Percentiles rank a stretch among this genome's conserved stretches.
Evolutionary conservation across 345 rosid species (phyloP).

Genomic region (Acer yangbiense): DNA sequence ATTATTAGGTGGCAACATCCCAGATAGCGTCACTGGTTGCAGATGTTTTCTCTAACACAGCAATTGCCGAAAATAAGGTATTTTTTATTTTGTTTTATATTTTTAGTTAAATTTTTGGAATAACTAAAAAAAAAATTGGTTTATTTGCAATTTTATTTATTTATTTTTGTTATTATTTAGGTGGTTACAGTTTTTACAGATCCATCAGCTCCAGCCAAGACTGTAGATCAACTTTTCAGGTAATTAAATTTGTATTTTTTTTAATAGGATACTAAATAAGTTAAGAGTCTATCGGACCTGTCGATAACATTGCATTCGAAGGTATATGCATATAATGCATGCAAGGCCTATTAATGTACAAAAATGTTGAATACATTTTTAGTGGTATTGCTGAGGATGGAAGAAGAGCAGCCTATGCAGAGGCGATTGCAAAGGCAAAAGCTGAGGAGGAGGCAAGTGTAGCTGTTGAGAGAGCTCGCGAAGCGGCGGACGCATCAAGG

Average conservation of each 20-base stretch:
- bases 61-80: conserved; percentile 93
- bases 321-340: not conserved
- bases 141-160: not conserved
- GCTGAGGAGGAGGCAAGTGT: conserved; percentile 64
- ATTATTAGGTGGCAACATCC: conserved; percentile 65
- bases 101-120: not conserved
- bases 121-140: not conserved
- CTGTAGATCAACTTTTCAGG: conserved; percentile 85
- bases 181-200: conserved; percentile 79
- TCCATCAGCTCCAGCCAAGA: conserved; percentile 72
- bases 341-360: conserved; percentile 11
- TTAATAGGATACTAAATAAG: too few relatives aligned
- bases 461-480: conserved; percentile 62
- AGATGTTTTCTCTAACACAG: conserved; percentile 82
- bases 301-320: too few relatives aligned
- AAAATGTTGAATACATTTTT: conserved; percentile 3
- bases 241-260: conserved; percentile 19
- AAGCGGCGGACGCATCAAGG: conserved; percentile 56
- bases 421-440: conserved; percentile 55
- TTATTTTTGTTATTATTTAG: conserved; percentile 35
- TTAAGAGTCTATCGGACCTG: too few relatives aligned
- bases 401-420: conserved; percentile 79
- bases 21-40: conserved; percentile 83
- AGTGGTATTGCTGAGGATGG: conserved; percentile 88
- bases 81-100: not conserved